Evolutionary conservation across 1,139 yeast species (phyloP).

Genomic region (Saccharomyces hybrid): DNA sequence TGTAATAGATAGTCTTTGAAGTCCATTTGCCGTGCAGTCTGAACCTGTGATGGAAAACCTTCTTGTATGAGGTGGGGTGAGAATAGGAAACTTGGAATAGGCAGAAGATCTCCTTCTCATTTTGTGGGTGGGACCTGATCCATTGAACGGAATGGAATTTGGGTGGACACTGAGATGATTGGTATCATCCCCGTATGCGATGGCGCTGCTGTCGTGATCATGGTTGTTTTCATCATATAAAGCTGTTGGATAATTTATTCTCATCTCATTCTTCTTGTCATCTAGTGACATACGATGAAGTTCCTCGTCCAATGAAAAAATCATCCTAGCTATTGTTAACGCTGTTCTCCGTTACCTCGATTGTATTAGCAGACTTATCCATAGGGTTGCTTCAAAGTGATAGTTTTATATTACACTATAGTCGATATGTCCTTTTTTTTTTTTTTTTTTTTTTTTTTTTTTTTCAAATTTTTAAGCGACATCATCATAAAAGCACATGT

Average conservation of each 20-base stretch:
- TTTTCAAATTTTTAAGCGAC: neutral
- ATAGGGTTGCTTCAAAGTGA: neutral
- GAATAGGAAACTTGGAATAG: slow-evolving; percentile 24
- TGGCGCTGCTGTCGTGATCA: neutral
- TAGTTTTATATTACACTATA: neutral
- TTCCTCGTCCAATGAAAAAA: slow-evolving; percentile 27
- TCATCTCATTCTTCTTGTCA: slow-evolving; percentile 11
- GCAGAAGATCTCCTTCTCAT: slow-evolving; percentile 29
- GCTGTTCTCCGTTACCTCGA: neutral
- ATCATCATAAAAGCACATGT: neutral
- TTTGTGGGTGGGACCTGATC: neutral
- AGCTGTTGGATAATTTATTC: slow-evolving; percentile 4
- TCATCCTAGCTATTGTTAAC: slow-evolving; percentile 9
- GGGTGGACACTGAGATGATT: neutral
- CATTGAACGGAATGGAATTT: slow-evolving; percentile 1
- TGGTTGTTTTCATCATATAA: neutral
- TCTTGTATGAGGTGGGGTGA: slow-evolving; percentile 25
- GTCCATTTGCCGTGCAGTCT: slow-evolving; percentile 4
- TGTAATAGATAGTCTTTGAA: slow-evolving; percentile 1
- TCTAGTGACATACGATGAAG: slow-evolving; percentile 12
- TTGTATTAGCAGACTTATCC: neutral
- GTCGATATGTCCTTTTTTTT: neutral
- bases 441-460: neutral
- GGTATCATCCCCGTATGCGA: neutral
- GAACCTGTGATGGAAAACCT: slow-evolving; percentile 20